These are phyloP conservation scores for Tuctoria greenei DNA, from an alignment of 176 grass and related monocot genomes.

Conservation along the genomic window DNA sequence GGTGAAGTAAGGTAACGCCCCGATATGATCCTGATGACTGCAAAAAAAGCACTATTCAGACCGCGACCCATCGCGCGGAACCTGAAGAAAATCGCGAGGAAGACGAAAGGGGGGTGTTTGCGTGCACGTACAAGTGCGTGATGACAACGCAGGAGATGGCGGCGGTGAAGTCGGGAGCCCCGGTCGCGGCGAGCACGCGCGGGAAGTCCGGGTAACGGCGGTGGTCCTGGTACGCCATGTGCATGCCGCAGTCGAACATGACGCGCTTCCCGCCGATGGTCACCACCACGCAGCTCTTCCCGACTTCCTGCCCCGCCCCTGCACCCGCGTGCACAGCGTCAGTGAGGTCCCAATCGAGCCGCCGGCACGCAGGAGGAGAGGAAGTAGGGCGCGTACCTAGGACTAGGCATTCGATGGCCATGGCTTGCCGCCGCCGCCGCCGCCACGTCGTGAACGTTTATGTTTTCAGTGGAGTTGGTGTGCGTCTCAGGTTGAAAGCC, in stretches of 20 bases:
- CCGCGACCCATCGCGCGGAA: neutral
- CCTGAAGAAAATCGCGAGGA: neutral
- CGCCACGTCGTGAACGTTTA: too few species aligned
- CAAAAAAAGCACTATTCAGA: constrained; percentile 16
- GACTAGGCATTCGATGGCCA: constrained; percentile 91
- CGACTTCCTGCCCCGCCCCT: constrained; percentile 94
- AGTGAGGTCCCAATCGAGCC: neutral
- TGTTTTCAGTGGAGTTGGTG: neutral
- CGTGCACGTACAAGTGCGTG: constrained; percentile 72
- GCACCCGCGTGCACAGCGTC: neutral
- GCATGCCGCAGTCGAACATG: constrained; percentile 98
- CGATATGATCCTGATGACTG: constrained; percentile 96
- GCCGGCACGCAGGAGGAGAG: neutral
- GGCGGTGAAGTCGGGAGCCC: constrained; percentile 46
- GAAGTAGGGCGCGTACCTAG: constrained; percentile 47
- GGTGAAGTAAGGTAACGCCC: constrained; percentile 84
- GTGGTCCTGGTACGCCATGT: constrained; percentile 75
- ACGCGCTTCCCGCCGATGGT: constrained; percentile 71
- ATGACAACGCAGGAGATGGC: constrained; percentile 79
- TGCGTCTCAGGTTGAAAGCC: too few species aligned
- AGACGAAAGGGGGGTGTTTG: neutral
- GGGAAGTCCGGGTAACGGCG: constrained; percentile 77
- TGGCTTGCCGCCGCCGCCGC: constrained; percentile 2
- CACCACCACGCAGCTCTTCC: constrained; percentile 88
- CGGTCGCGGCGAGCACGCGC: constrained; percentile 33